A percentile compares a stretch with the other conserved stretches of the same genome.
phyloP scores from a whole-genome alignment of 139 green algal species.

The Monoraphidium neglectum region DNA sequence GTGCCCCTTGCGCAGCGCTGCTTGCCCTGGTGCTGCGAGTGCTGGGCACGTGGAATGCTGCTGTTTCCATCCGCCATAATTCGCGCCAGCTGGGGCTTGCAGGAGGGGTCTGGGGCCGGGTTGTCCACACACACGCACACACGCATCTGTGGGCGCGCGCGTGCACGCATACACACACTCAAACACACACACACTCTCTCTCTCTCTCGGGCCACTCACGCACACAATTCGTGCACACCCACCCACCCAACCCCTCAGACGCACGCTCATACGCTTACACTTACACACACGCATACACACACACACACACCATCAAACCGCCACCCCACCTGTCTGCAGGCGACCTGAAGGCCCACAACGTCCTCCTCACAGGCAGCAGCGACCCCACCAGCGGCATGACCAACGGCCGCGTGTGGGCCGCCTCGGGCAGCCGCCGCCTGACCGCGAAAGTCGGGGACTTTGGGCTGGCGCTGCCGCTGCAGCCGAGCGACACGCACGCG shows the following conservation, averaged over 20 bases:
- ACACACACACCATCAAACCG: neutral
- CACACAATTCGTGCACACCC: neutral
- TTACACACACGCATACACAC: neutral
- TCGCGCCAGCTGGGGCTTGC: no score
- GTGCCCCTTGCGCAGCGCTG: no score
- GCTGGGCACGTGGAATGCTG: no score
- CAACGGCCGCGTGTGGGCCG: constrained; percentile 3
- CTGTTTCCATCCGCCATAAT: no score
- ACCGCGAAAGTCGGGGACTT: constrained; percentile 33
- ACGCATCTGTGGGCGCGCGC: no score
- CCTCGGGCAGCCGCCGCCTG: neutral
- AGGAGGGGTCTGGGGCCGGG: no score
- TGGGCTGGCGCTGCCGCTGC: constrained; percentile 18
- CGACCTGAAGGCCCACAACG: constrained; percentile 27
- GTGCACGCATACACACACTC: no score
- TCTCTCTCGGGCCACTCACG: neutral
- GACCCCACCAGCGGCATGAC: neutral
- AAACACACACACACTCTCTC: no score
- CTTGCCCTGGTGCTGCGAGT: no score
- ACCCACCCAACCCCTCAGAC: neutral
- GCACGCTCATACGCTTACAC: neutral
- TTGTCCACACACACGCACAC: no score
- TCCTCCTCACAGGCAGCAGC: constrained; percentile 11
- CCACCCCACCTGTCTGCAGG: neutral
- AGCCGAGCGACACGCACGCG: constrained; percentile 20